Conservation (phyloP, 1,284 basidiomycete species). For the Blastosporella zonata region DNA sequence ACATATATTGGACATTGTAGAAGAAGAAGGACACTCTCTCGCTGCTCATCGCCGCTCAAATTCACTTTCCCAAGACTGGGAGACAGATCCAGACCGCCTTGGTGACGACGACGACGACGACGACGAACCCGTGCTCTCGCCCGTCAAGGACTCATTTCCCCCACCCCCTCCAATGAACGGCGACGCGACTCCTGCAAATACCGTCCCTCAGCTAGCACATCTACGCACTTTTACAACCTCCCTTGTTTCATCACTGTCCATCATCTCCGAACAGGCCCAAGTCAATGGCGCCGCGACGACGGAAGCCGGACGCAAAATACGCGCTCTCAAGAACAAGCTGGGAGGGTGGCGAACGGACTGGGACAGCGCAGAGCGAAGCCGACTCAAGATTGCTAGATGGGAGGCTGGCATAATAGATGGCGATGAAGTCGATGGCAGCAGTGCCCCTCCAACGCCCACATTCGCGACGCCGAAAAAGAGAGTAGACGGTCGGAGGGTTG, state of each 20-base stretch:
- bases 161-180: slow-evolving; percentile 44
- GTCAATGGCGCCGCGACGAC: slow-evolving; percentile 79
- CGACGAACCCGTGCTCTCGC: slow-evolving; percentile 36
- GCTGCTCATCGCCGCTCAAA: slow-evolving; percentile 20
- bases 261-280: slow-evolving; percentile 82
- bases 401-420: slow-evolving; percentile 57
- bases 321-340: slow-evolving; percentile 77
- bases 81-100: slow-evolving; percentile 52
- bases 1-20: slow-evolving; percentile 39
- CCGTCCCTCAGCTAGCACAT: slow-evolving; percentile 62
- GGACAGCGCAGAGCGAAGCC: slow-evolving; percentile 77
- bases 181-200: slow-evolving; percentile 50
- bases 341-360: slow-evolving; percentile 74
- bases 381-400: slow-evolving; percentile 71
- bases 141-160: slow-evolving; percentile 51
- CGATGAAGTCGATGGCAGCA: slow-evolving; percentile 28
- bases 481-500: slow-evolving; percentile 62
- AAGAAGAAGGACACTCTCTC: slow-evolving; percentile 40
- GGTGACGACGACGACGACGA: slow-evolving; percentile 48
- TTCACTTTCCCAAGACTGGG: slow-evolving; percentile 51
- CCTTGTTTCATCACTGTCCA: slow-evolving; percentile 67
- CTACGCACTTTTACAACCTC: slow-evolving; percentile 70
- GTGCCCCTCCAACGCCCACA: slow-evolving; percentile 27
- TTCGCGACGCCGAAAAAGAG: slow-evolving; percentile 35
- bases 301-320: slow-evolving; percentile 78